Evolutionary conservation across 2,329 filamentous ascomycete species (phyloP), one percentile per base, ranked within the genome.

Genomic region (Phaeosphaeriaceae sp.): DNA sequence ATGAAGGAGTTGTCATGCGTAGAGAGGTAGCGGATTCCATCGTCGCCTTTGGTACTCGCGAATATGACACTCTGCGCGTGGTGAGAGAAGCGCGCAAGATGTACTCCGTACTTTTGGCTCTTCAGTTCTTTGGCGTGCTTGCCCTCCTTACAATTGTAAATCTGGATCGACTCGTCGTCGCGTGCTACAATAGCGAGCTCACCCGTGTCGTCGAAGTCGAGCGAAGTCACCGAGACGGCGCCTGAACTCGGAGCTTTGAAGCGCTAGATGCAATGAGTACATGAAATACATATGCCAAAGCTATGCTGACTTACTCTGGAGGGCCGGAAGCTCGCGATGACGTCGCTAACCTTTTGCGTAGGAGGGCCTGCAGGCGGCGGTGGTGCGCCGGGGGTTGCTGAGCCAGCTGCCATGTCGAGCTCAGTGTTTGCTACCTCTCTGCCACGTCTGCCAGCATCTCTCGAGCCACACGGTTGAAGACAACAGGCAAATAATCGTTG

Each of bases 1-100:
- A 98, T 91, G 77, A 96, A 99, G 58, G 90, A 91, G 80, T 98
- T 97, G 78, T 98, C 95, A 78, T 99, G 95, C 13, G 90, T 97
- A 56, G 87, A 96, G 61, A 93, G 90, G 80, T 91, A 97, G 75
- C 88, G 89, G 66, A 91, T 96, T 70, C 88, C 93, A 81, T 94
- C 90, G 73, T 99, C 96, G 69, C 96, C 88, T 75, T 97, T 97
- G 13, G 95, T 99, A 75, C 92, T 96, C 51, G 95, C 93, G 73
- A 98, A 97, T 58, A 99, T 89, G 73, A 99, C 92, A 75, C 92
- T 93, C 21, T 92, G 92, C 65, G 89, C 89, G 60, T 94, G 91
- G 75, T 98, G 95, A 1, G 94, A 97, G 78, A 98, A 99, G 68
- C 92, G 91, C 40, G 95, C 95, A 55, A 97, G 85, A 75, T 97